Percentiles rank a stretch among this genome's conserved stretches.
phyloP scores from a whole-genome alignment of 2,329 filamentous ascomycete species.

The Coniochaeta sp. region DNA sequence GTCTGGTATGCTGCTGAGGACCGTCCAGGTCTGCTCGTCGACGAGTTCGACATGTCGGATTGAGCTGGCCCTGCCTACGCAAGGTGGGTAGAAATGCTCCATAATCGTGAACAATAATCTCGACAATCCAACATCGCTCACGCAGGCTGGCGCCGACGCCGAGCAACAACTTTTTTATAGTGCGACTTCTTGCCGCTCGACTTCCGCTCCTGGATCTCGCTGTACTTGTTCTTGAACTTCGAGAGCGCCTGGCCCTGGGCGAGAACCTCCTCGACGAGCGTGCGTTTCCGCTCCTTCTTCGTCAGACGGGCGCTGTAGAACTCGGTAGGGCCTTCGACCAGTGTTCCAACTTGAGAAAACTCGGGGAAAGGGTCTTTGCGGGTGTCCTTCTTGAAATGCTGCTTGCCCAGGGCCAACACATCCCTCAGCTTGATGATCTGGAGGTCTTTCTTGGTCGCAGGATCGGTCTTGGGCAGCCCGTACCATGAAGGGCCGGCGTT shows the following conservation, averaged over 20 bases:
- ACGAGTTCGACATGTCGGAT: too few relatives aligned
- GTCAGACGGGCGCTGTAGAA: conserved; percentile 74
- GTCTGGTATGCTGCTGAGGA: too few relatives aligned
- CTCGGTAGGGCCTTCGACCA: conserved; percentile 84
- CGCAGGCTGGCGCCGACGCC: not conserved
- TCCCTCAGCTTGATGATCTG: conserved; percentile 85
- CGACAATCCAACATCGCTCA: not conserved
- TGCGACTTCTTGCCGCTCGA: conserved; percentile 82
- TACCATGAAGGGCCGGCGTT: conserved; percentile 82
- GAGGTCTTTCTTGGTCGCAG: conserved; percentile 80
- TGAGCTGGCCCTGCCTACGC: too few relatives aligned
- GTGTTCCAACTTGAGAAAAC: conserved; percentile 82
- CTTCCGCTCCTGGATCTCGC: conserved; percentile 75
- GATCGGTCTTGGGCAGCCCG: conserved; percentile 79
- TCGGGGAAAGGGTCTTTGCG: conserved; percentile 66
- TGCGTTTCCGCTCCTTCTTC: conserved; percentile 82
- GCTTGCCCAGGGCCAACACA: conserved; percentile 73
- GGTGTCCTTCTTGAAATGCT: conserved; percentile 83
- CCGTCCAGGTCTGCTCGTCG: too few relatives aligned
- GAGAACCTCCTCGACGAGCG: conserved; percentile 78
- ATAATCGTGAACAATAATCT: not conserved
- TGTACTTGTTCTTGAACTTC: conserved; percentile 83
- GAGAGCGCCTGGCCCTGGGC: conserved; percentile 55
- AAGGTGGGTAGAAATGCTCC: not conserved
- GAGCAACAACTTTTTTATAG: conserved; percentile 71